Base-by-base conservation (phyloP, 192 early-diverging fungal species). In the Phlyctochytrium planicorne region DNA sequence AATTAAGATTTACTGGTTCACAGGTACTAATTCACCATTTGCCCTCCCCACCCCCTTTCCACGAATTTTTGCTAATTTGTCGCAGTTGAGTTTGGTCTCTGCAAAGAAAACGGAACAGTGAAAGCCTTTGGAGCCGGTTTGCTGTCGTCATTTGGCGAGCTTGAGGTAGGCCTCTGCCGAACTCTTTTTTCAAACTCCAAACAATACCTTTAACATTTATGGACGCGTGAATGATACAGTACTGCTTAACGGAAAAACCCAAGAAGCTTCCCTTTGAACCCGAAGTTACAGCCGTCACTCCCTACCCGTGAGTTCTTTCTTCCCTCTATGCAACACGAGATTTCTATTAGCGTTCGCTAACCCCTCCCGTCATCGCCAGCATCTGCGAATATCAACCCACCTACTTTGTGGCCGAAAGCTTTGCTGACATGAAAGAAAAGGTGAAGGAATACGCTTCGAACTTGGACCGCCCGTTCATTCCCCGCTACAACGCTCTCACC, bases 361-460 rank as follows among this genome's bases (percentile, higher is more conserved):
- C 10, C 57, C 25, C 10, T 29, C 24, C 0, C 4, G 24, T 20
- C 36, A 47, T 6, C 34, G 6, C 24, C 60, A 77, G 75, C 17
- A 93, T 98, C 65, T 95, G 93, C 1, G 82, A 93, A 73, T 98
- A 91, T 87, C 96, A 98, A 80, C 93, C 93, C 20, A 66, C 90
- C 17, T 98, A 98, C 76, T 98, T 93, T 87, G 92, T 98, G 2
- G 94, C 94, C 0, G 91, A 94, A 14, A 91, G 89, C 40, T 98
- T 98, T 83, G 90, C 88, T 70, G 92, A 94, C 75, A 93, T 94
- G 31, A 94, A 95, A 75, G 86, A 89, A 65, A 87, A 94, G 69
- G 88, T 98, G 53, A 89, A 91, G 52, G 88, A 90, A 67, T 91
- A 87, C 75, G 90, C 90, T 65, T 72, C 80, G 23, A 77, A 73